Evolutionary conservation across 305 asterid species (phyloP).

Genomic region (Solanum hybrid): DNA sequence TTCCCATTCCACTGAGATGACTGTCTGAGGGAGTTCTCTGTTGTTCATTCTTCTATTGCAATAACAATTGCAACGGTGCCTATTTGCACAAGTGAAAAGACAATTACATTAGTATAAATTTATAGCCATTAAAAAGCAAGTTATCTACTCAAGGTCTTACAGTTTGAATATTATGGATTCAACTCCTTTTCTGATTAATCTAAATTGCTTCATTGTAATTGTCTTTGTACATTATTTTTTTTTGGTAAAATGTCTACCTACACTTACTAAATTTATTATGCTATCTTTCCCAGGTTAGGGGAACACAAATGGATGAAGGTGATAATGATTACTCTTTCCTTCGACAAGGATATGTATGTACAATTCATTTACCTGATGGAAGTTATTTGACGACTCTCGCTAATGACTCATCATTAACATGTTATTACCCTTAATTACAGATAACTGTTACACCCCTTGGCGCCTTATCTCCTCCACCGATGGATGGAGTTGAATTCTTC

Average conservation of each 20-base stretch:
- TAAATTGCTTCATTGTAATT: background rate
- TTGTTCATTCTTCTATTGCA: background rate
- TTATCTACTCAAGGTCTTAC: background rate
- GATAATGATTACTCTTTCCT: conserved; percentile 63
- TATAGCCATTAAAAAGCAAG: background rate
- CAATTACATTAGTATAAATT: background rate
- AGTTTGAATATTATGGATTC: background rate
- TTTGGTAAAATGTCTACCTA: background rate
- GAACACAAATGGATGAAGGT: conserved; percentile 39
- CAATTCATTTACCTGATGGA: background rate
- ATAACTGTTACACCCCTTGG: conserved; percentile 70
- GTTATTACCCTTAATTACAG: conserved; percentile 27
- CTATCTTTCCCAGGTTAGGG: conserved; percentile 32
- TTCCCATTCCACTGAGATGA: background rate
- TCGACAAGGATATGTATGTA: conserved; percentile 72
- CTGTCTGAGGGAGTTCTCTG: background rate
- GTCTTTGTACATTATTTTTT: background rate
- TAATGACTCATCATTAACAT: background rate
- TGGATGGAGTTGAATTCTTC: conserved; percentile 39
- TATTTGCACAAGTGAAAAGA: background rate
- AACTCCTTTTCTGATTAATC: background rate
- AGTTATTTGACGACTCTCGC: background rate
- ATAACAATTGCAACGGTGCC: background rate
- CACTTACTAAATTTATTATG: background rate
- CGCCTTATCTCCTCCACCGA: conserved; percentile 55